phyloP scores from a whole-genome alignment of 2,329 filamentous ascomycete genomes.

The Stagonosporopsis rhizophila region DNA sequence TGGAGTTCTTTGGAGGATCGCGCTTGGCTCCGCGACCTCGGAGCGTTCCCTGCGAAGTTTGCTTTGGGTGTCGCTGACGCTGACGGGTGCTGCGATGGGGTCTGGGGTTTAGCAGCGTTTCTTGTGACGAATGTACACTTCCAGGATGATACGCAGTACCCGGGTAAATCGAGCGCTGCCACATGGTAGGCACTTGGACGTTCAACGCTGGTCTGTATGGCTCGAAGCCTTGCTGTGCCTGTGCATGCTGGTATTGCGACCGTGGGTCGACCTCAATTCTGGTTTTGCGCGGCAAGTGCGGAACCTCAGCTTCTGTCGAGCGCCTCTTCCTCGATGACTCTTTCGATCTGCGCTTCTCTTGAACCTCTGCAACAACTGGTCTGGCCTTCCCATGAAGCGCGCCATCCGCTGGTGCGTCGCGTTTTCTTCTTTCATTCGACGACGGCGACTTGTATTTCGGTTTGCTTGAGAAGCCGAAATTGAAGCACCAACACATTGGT shows the following conservation, averaged over 20 bases:
- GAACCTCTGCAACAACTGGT: slow-evolving; percentile 31
- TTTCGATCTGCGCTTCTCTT: slow-evolving; percentile 43
- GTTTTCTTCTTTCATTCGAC: slow-evolving; percentile 41
- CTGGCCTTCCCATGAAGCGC: slow-evolving; percentile 35
- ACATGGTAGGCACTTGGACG: slow-evolving; percentile 38
- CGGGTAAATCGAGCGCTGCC: slow-evolving; percentile 37
- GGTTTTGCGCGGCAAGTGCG: slow-evolving; percentile 34
- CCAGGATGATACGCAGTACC: slow-evolving; percentile 21
- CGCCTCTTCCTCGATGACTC: slow-evolving; percentile 36
- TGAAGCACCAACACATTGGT: slow-evolving; percentile 49
- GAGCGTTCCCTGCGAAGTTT: slow-evolving; percentile 44
- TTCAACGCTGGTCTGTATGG: slow-evolving; percentile 32
- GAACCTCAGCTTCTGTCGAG: slow-evolving; percentile 32
- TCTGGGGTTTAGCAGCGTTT: slow-evolving; percentile 47
- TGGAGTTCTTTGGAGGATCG: slow-evolving; percentile 41
- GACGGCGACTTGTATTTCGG: slow-evolving; percentile 42
- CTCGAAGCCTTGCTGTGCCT: slow-evolving; percentile 28
- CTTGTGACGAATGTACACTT: slow-evolving; percentile 42
- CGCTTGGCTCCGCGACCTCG: slow-evolving; percentile 48
- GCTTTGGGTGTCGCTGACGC: slow-evolving; percentile 43
- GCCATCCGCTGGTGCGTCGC: slow-evolving; percentile 29
- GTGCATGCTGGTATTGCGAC: slow-evolving; percentile 26
- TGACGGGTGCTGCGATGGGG: slow-evolving; percentile 43
- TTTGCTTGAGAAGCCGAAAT: slow-evolving; percentile 39
- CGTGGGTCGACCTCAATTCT: slow-evolving; percentile 31